A percentile compares a stretch with the other conserved stretches of the same genome.
Conservation (phyloP, 176 grass and related monocot species). For the Oropetium thomaeum region DNA sequence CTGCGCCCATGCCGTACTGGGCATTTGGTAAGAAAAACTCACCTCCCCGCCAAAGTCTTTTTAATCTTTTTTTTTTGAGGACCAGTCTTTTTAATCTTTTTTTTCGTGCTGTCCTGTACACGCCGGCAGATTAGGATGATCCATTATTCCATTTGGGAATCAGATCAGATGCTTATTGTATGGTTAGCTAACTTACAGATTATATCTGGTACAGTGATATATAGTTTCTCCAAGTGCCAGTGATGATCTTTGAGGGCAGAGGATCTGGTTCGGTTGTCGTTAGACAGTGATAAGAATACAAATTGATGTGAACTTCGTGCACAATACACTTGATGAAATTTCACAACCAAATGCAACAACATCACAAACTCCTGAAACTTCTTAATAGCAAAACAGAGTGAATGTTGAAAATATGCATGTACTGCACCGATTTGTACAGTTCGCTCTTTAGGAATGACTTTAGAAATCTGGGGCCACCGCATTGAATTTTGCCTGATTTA, state of each 20-base stretch:
- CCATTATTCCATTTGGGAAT: neutral
- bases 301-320: neutral
- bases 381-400: neutral
- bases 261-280: neutral
- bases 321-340: neutral
- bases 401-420: neutral
- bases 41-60: neutral
- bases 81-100: neutral
- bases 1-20: slow-evolving; percentile 91
- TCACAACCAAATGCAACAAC: neutral
- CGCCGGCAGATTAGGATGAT: neutral
- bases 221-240: neutral
- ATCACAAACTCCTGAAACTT: neutral
- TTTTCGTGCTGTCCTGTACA: neutral
- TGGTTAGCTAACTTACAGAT: slow-evolving; percentile 11
- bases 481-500: neutral
- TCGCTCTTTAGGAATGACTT: neutral
- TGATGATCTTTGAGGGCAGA: neutral
- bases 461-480: neutral
- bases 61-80: neutral
- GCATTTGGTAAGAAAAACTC: slow-evolving; percentile 56
- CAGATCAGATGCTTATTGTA: neutral
- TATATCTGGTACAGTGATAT: neutral
- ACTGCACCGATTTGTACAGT: neutral
- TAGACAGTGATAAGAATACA: neutral